phyloP scores from a whole-genome alignment of 345 rosid species.

The Linum lewisii region DNA sequence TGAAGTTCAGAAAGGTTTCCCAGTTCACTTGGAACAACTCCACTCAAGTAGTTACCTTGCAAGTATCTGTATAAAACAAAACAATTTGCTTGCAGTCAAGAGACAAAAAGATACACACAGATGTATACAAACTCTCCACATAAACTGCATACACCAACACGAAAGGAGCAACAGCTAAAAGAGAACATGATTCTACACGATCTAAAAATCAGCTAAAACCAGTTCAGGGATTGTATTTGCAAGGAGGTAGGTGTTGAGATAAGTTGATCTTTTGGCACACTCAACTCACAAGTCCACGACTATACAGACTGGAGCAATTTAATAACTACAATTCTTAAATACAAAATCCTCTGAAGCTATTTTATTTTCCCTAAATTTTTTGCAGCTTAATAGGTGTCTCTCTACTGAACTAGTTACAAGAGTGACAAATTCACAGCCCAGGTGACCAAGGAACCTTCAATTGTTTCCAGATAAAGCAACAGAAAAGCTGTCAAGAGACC shows the following conservation, averaged over 20 bases:
- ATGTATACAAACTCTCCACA: background rate
- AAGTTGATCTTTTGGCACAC: background rate
- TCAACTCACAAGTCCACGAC: background rate
- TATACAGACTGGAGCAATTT: background rate
- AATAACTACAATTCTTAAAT: background rate
- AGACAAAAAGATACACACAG: background rate
- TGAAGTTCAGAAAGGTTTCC: slow-evolving; percentile 63
- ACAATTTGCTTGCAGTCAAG: slow-evolving; percentile 3
- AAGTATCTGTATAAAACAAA: slow-evolving; percentile 42
- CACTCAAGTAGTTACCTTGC: slow-evolving; percentile 87
- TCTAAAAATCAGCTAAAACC: background rate
- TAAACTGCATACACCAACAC: background rate
- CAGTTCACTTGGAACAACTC: slow-evolving; percentile 61
- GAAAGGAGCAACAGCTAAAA: background rate
- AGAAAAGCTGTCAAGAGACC: background rate
- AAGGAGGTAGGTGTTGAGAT: background rate
- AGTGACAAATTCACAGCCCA: too few species aligned
- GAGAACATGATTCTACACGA: background rate
- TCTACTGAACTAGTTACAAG: too few species aligned
- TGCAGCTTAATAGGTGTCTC: too few species aligned
- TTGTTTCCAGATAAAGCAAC: background rate
- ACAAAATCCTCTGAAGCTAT: too few species aligned
- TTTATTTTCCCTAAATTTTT: too few species aligned
- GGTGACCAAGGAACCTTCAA: too few species aligned
- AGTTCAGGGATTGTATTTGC: background rate